Evolutionary conservation across 2,329 filamentous ascomycete genomes (phyloP).

Genomic region (Epichloe glyceriae): DNA sequence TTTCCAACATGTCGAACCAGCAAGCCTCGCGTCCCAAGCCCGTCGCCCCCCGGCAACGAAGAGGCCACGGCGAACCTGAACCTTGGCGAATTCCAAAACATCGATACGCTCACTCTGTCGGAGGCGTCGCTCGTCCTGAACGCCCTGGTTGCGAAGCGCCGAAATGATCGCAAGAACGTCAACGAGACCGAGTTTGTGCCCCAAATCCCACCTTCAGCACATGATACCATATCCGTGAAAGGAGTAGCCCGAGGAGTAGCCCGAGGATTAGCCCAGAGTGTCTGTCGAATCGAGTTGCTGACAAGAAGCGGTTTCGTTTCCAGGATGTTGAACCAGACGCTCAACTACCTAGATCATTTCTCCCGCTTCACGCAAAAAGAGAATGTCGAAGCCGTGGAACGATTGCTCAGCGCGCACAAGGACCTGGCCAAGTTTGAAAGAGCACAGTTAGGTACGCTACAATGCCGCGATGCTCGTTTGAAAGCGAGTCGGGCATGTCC

Average conservation of each 20-base stretch:
- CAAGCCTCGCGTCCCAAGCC: conserved; percentile 55
- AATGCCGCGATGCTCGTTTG: neutral
- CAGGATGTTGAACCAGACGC: conserved; percentile 72
- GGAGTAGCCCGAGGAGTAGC: too few species aligned
- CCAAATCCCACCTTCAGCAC: neutral
- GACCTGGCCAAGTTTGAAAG: conserved; percentile 86
- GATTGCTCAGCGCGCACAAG: conserved; percentile 65
- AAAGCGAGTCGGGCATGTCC: too few species aligned
- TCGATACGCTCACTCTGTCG: conserved; percentile 81
- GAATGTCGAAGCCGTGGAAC: conserved; percentile 87
- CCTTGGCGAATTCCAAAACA: conserved; percentile 86
- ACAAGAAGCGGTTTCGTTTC: neutral
- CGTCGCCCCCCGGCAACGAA: conserved; percentile 61
- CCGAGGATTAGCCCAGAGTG: too few species aligned
- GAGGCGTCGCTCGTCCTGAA: conserved; percentile 89
- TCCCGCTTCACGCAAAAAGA: conserved; percentile 92
- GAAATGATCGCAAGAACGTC: conserved; percentile 66
- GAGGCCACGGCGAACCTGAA: conserved; percentile 71
- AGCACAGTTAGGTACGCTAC: conserved; percentile 64
- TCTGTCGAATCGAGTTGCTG: conserved; percentile 1
- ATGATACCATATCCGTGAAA: too few species aligned
- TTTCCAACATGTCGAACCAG: conserved; percentile 19
- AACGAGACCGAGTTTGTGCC: conserved; percentile 66
- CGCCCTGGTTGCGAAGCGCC: conserved; percentile 69
- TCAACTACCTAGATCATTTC: conserved; percentile 89